Percentiles rank a stretch among this genome's conserved stretches.
These are phyloP conservation scores for Leccinum variicolor DNA, from an alignment of 768 basidiomycete species.

Conservation along the genomic window DNA sequence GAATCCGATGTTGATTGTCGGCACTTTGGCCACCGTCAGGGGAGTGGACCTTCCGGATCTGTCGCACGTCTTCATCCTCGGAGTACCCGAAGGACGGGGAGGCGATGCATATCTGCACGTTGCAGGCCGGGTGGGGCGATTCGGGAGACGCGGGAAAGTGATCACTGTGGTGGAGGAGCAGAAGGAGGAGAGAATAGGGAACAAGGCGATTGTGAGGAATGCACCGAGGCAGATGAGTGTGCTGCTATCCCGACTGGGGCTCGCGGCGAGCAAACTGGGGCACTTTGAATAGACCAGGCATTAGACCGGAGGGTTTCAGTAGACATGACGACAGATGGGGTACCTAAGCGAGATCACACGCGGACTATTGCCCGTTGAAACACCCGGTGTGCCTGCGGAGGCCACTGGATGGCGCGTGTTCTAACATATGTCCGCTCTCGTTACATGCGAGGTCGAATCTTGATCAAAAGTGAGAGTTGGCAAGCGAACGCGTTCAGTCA, in stretches of 20 bases:
- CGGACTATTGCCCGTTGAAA: slow-evolving; percentile 2
- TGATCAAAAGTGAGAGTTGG: background rate
- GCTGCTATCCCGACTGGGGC: slow-evolving; percentile 44
- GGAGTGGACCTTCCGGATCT: slow-evolving; percentile 71
- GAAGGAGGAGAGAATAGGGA: slow-evolving; percentile 30
- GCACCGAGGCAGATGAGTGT: slow-evolving; percentile 39
- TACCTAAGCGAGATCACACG: background rate
- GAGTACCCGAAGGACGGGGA: slow-evolving; percentile 48
- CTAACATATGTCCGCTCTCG: slow-evolving; percentile 2
- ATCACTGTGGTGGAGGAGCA: slow-evolving; percentile 52
- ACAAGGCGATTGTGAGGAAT: slow-evolving; percentile 27
- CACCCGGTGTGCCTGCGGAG: slow-evolving; percentile 18
- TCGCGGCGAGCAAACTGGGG: slow-evolving; percentile 44
- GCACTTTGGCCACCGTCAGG: slow-evolving; percentile 65
- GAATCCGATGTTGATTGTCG: slow-evolving; percentile 63
- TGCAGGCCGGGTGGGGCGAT: slow-evolving; percentile 74
- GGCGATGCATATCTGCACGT: slow-evolving; percentile 67
- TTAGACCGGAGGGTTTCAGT: background rate
- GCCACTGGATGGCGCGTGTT: slow-evolving; percentile 6
- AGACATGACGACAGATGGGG: slow-evolving; percentile 9
- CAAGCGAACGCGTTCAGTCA: background rate
- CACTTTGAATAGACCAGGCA: slow-evolving; percentile 42
- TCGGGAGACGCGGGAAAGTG: slow-evolving; percentile 63
- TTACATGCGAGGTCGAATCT: background rate
- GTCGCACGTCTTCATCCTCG: slow-evolving; percentile 73